These are phyloP conservation scores for Citrus cavaleriei DNA, from an alignment of 345 rosid genomes.

Conservation along the genomic window DNA sequence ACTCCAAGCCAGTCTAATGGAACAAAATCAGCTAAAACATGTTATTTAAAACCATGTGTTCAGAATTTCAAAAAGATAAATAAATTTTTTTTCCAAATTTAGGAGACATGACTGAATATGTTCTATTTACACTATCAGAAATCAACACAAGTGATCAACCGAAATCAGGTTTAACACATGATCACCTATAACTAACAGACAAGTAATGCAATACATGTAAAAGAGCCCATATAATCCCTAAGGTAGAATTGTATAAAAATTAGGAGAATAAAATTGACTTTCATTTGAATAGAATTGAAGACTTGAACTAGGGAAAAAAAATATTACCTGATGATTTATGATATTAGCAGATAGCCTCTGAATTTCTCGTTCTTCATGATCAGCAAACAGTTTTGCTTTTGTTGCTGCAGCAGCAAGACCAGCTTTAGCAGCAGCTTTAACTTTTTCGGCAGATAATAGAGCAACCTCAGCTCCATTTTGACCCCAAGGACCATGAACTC, in stretches of 20 bases:
- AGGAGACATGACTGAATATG: background rate
- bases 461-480: constrained; percentile 50
- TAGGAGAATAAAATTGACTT: background rate
- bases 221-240: background rate
- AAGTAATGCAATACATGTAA: background rate
- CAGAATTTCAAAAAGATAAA: background rate
- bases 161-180: background rate
- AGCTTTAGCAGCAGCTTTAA: constrained; percentile 71
- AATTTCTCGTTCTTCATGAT: constrained; percentile 98
- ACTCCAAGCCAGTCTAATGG: background rate
- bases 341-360: constrained; percentile 96
- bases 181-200: background rate
- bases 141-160: background rate
- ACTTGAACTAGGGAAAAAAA: background rate
- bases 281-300: background rate
- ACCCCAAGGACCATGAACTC: constrained; percentile 31
- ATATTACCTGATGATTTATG: constrained; percentile 81
- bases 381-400: constrained; percentile 94
- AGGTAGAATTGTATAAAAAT: background rate
- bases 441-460: constrained; percentile 61
- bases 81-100: background rate
- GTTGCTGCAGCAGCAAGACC: constrained; percentile 97
- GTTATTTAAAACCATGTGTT: background rate
- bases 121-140: background rate
- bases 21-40: background rate